Conservation (phyloP, 1,284 basidiomycete species). For the Cutaneotrichosporon mucoides region DNA sequence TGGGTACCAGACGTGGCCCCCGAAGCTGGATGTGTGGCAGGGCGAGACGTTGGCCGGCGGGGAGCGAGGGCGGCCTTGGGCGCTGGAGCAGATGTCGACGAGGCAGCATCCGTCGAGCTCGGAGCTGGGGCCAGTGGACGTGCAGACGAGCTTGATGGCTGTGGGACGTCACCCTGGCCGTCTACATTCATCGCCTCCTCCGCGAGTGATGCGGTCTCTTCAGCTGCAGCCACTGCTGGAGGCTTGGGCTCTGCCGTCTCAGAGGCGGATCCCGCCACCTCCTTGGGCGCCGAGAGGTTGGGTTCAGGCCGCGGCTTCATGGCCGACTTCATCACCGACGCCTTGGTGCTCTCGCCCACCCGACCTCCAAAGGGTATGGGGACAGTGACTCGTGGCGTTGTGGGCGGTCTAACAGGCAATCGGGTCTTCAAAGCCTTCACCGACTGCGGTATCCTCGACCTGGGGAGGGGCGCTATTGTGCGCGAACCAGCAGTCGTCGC, state of each 20-base stretch:
- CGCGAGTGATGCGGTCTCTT: background rate
- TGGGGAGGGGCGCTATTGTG: slow-evolving; percentile 1
- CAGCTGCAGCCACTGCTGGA: background rate
- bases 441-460: background rate
- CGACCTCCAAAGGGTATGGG: slow-evolving; percentile 8
- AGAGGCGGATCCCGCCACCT: background rate
- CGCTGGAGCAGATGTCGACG: background rate
- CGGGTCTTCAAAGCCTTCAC: background rate
- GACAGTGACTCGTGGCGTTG: background rate
- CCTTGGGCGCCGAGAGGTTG: no score
- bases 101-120: background rate
- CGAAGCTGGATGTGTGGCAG: background rate
- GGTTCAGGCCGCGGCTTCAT: background rate
- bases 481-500: background rate
- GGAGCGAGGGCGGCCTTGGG: slow-evolving; percentile 2
- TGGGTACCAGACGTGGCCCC: no score
- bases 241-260: background rate
- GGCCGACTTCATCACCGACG: background rate
- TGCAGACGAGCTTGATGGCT: no score
- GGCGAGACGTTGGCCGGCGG: slow-evolving; percentile 8
- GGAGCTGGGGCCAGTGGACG: no score
- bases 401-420: background rate
- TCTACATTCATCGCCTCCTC: slow-evolving; percentile 1
- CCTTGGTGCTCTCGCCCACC: slow-evolving; percentile 2
- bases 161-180: background rate